Conservation (phyloP, 163 green algal genomes). For the Coccomyxa subellipsoidea region DNA sequence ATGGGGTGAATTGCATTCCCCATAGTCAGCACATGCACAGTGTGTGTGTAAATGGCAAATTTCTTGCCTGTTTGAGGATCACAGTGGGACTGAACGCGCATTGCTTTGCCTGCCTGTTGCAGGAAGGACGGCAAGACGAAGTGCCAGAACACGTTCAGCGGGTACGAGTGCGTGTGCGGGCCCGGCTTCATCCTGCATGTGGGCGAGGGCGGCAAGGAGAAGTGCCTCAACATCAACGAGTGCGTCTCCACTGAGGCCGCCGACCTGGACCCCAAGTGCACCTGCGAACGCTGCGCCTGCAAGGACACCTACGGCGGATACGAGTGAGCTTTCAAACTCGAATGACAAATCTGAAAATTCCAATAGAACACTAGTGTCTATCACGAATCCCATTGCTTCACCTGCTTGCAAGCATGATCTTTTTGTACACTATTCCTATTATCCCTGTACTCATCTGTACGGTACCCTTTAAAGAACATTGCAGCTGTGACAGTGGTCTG, state of each 20-base stretch:
- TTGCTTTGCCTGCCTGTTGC: background rate
- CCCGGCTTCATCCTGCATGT: constrained; percentile 53
- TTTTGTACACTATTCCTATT: too few relatives aligned
- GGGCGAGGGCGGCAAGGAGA: constrained; percentile 34
- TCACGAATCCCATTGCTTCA: too few relatives aligned
- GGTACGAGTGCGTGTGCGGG: constrained; percentile 72
- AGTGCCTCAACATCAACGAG: constrained; percentile 80
- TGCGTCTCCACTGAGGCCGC: constrained; percentile 54
- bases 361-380: too few relatives aligned
- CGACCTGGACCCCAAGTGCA: constrained; percentile 55
- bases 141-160: constrained; percentile 66
- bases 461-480: too few relatives aligned
- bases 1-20: too few relatives aligned
- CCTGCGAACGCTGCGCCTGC: constrained; percentile 75
- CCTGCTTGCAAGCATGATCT: too few relatives aligned
- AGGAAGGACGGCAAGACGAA: constrained; percentile 44
- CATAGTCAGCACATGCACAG: too few relatives aligned
- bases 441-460: too few relatives aligned
- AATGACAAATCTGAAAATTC: too few relatives aligned
- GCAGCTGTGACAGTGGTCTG: too few relatives aligned
- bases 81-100: background rate
- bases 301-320: constrained; percentile 69
- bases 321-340: constrained; percentile 64
- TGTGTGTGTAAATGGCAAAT: too few relatives aligned
- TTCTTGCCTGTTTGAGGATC: too few relatives aligned